phyloP scores from a whole-genome alignment of 2,329 filamentous ascomycete species.

The Diplodia corticola region DNA sequence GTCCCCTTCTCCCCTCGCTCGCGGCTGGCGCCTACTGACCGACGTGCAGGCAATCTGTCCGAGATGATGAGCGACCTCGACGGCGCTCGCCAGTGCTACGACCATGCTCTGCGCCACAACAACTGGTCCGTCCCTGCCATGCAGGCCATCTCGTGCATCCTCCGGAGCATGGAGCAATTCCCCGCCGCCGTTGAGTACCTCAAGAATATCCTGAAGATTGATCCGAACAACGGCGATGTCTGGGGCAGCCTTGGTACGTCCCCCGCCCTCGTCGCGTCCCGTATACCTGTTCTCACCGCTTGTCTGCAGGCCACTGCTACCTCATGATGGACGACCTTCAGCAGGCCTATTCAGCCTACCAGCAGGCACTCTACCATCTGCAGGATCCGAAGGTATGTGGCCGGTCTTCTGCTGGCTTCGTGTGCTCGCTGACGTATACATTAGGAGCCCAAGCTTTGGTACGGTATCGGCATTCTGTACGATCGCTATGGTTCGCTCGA shows the following conservation, averaged over 20 bases:
- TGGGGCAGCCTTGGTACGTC: conserved; percentile 88
- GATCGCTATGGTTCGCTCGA: conserved; percentile 95
- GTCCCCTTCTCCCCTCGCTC: neutral
- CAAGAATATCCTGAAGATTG: conserved; percentile 85
- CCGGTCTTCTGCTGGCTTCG: no score
- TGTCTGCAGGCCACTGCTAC: conserved; percentile 79
- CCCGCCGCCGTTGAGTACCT: conserved; percentile 92
- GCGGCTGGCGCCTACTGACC: conserved; percentile 29
- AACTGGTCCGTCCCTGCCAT: conserved; percentile 85
- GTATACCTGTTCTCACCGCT: conserved; percentile 24
- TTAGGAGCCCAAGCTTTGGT: conserved; percentile 96
- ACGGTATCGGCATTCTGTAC: conserved; percentile 96
- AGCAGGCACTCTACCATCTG: conserved; percentile 90
- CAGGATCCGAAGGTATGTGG: conserved; percentile 71
- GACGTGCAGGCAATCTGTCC: conserved; percentile 69
- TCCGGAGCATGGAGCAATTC: conserved; percentile 90
- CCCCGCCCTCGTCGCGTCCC: neutral
- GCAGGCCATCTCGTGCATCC: conserved; percentile 89
- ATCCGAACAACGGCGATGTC: conserved; percentile 86
- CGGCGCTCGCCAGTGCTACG: conserved; percentile 85
- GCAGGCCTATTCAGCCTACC: conserved; percentile 94
- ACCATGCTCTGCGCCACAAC: conserved; percentile 85
- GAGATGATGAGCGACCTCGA: conserved; percentile 87
- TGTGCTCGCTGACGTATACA: neutral
- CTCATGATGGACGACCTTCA: conserved; percentile 98